These are phyloP conservation scores for Fusarium circinatum DNA, from an alignment of 2,329 filamentous ascomycete species.

Conservation along the genomic window DNA sequence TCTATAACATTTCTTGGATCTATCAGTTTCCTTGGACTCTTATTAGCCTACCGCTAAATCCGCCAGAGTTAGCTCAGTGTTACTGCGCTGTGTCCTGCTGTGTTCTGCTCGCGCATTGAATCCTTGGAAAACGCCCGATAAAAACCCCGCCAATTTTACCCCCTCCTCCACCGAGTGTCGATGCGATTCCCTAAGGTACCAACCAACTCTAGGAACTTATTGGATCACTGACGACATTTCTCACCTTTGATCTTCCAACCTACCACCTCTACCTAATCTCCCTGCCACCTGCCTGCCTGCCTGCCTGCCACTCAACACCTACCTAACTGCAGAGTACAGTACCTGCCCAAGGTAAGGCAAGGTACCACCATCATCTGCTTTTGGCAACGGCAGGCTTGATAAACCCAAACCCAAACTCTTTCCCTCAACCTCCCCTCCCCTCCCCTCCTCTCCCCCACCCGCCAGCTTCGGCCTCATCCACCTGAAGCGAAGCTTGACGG, in stretches of 20 bases:
- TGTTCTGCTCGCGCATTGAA: conserved; percentile 9
- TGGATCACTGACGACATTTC: conserved; percentile 52
- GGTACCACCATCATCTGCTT: conserved; percentile 2
- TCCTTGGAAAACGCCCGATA: conserved; percentile 37
- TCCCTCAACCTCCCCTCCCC: conserved; percentile 28
- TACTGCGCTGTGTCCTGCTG: not conserved
- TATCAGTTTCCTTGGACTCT: not conserved
- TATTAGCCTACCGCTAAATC: conserved; percentile 40
- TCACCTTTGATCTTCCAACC: conserved; percentile 35
- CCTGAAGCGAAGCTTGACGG: conserved; percentile 25
- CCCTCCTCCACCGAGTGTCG: conserved; percentile 34
- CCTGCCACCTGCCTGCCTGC: not conserved
- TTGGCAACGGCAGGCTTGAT: conserved; percentile 24
- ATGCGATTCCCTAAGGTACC: conserved; percentile 30
- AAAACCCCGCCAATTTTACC: conserved; percentile 44
- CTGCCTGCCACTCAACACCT: not conserved
- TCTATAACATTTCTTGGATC: not conserved
- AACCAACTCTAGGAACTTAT: not conserved
- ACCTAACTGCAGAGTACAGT: not conserved
- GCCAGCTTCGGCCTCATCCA: conserved; percentile 35
- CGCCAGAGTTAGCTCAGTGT: not conserved
- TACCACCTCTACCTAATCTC: not conserved
- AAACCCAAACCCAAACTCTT: conserved; percentile 29
- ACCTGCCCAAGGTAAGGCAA: not conserved
- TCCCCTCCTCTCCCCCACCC: conserved; percentile 21